Evolutionary conservation across 2,329 filamentous ascomycete genomes (phyloP).

Genomic region (Diaporthe aspalathi): DNA sequence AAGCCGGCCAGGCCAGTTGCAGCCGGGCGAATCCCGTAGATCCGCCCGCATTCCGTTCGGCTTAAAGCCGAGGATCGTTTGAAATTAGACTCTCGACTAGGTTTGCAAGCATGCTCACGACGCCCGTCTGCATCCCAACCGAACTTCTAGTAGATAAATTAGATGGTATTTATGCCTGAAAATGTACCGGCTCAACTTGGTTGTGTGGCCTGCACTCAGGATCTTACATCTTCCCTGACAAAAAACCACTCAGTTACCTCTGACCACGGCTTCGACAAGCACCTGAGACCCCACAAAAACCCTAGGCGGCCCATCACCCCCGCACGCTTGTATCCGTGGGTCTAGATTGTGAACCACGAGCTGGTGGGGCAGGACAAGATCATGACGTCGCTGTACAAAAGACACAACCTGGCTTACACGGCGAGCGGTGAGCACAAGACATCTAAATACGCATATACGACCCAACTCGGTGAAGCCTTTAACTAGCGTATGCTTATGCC

Average conservation of each 20-base stretch:
- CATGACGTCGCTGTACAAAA: not conserved
- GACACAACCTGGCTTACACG: too few relatives aligned
- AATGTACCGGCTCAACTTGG: too few relatives aligned
- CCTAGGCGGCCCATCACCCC: not conserved
- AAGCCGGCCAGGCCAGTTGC: not conserved
- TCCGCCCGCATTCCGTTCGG: slow-evolving; percentile 5
- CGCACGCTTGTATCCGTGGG: not conserved
- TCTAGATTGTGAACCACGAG: not conserved
- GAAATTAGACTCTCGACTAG: too few relatives aligned
- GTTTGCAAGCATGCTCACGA: too few relatives aligned
- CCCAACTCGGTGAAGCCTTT: not conserved
- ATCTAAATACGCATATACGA: not conserved
- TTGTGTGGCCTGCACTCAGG: too few relatives aligned
- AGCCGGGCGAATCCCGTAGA: not conserved
- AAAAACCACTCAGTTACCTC: not conserved
- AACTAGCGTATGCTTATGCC: not conserved
- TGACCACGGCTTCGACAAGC: not conserved
- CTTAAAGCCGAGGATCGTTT: not conserved
- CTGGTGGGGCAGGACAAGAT: too few relatives aligned
- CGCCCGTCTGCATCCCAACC: too few relatives aligned
- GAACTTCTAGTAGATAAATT: too few relatives aligned
- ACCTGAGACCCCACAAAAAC: not conserved
- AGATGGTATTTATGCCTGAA: too few relatives aligned
- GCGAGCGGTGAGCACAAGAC: not conserved
- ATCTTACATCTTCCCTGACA: not conserved